A percentile compares a stretch with the other conserved stretches of the same genome.
These are phyloP conservation scores for Penicillium polonicum DNA, from an alignment of 2,329 filamentous ascomycete species.

Conservation along the genomic window DNA sequence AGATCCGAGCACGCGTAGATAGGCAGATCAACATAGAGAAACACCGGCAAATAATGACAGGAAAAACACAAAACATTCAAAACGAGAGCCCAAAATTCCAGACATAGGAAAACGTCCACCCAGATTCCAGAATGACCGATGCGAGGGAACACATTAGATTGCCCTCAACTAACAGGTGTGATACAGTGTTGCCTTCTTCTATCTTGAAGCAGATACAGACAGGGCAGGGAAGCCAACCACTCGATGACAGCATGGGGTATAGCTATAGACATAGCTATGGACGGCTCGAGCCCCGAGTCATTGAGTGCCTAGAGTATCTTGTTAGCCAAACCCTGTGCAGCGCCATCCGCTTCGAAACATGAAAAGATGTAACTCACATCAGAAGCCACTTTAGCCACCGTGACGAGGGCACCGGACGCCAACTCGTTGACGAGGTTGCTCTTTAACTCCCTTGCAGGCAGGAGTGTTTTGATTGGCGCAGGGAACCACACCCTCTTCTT, in stretches of 20 bases:
- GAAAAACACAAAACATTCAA: background rate
- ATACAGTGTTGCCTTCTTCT: background rate
- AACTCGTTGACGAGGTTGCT: constrained; percentile 32
- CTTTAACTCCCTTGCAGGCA: constrained; percentile 32
- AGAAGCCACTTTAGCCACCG: background rate
- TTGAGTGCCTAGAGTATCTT: background rate
- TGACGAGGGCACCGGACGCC: constrained; percentile 38
- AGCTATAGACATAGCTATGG: background rate
- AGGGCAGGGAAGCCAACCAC: background rate
- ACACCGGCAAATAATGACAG: background rate
- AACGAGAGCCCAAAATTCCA: background rate
- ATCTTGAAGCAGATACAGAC: background rate
- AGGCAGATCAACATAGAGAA: background rate
- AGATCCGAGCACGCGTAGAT: background rate
- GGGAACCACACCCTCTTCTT: constrained; percentile 35
- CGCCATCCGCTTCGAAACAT: background rate
- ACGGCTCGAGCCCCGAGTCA: too few species aligned
- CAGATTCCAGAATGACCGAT: background rate
- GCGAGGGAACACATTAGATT: background rate
- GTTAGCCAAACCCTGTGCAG: constrained; percentile 12
- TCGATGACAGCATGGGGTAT: background rate
- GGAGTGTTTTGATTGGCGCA: constrained; percentile 36
- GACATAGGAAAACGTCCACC: background rate
- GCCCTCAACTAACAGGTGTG: background rate
- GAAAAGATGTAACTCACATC: background rate